These are phyloP conservation scores for Fusarium sambucinum DNA, from an alignment of 2,329 filamentous ascomycete genomes.

Conservation along the genomic window DNA sequence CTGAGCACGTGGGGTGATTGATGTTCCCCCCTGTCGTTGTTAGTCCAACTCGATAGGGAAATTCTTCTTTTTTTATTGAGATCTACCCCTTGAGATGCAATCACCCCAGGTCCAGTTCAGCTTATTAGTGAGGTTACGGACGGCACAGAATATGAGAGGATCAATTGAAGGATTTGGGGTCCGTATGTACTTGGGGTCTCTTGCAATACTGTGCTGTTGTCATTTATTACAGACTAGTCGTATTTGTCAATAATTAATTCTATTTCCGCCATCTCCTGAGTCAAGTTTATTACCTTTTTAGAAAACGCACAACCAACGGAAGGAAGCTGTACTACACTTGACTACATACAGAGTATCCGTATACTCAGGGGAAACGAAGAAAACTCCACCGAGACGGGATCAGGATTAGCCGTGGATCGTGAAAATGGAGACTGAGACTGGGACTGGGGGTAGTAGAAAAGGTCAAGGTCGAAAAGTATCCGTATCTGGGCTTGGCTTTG, in stretches of 20 bases:
- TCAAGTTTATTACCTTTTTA: constrained; percentile 5
- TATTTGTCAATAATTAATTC: constrained; percentile 9
- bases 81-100: constrained; percentile 34
- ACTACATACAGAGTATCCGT: no score
- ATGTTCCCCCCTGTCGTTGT: constrained; percentile 9
- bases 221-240: constrained; percentile 9
- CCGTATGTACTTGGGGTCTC: background rate
- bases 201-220: constrained; percentile 13
- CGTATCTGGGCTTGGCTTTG: constrained; percentile 3
- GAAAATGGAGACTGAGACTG: background rate
- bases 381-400: constrained; percentile 1
- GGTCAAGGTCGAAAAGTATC: background rate
- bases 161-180: background rate
- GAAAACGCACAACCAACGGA: constrained; percentile 12
- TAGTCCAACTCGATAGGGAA: constrained; percentile 8
- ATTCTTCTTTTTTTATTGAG: constrained; percentile 33
- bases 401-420: constrained; percentile 24
- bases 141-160: constrained; percentile 6
- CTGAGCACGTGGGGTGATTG: constrained; percentile 17
- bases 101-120: constrained; percentile 7
- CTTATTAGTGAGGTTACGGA: constrained; percentile 6
- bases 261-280: constrained; percentile 22
- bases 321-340: constrained; percentile 1
- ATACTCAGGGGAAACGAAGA: constrained; percentile 1
- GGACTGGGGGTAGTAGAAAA: background rate